A percentile compares a stretch with the other conserved stretches of the same genome.
phyloP scores from a whole-genome alignment of 1,139 yeast species.

The Torulaspora pretoriensis region DNA sequence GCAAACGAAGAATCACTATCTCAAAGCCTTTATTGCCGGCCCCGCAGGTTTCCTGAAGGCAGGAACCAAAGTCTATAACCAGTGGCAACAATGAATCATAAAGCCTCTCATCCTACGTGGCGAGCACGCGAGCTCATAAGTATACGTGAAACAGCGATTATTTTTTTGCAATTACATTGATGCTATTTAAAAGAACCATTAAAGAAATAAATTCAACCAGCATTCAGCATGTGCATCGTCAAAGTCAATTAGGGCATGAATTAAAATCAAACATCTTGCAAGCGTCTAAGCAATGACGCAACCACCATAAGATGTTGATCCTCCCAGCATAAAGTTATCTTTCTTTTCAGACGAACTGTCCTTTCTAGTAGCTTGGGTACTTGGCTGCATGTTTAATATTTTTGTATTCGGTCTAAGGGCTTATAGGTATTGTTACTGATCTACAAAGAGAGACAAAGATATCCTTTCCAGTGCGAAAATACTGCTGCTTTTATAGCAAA shows the following conservation, averaged over 20 bases:
- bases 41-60: constrained; percentile 26
- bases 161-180: not conserved
- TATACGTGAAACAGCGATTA: not conserved
- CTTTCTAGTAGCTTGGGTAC: constrained; percentile 30
- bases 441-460: not conserved
- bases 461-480: not conserved
- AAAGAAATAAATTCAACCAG: not conserved
- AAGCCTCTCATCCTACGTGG: not conserved
- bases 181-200: not conserved
- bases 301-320: constrained; percentile 28
- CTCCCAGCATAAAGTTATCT: constrained; percentile 32
- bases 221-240: not conserved
- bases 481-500: too few relatives aligned
- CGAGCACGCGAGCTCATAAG: not conserved
- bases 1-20: constrained; percentile 21
- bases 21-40: constrained; percentile 31
- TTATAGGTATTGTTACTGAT: not conserved
- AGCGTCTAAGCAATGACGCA: constrained; percentile 30
- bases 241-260: not conserved
- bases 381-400: constrained; percentile 28
- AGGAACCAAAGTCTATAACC: constrained; percentile 14
- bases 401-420: not conserved
- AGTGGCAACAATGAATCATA: constrained; percentile 14
- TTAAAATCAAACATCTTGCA: not conserved
- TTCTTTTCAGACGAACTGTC: constrained; percentile 31